Evolutionary conservation across 176 grass and related monocot genomes (phyloP), one percentile per base, ranked within the genome.

Genomic region (Aegilops longissima): DNA sequence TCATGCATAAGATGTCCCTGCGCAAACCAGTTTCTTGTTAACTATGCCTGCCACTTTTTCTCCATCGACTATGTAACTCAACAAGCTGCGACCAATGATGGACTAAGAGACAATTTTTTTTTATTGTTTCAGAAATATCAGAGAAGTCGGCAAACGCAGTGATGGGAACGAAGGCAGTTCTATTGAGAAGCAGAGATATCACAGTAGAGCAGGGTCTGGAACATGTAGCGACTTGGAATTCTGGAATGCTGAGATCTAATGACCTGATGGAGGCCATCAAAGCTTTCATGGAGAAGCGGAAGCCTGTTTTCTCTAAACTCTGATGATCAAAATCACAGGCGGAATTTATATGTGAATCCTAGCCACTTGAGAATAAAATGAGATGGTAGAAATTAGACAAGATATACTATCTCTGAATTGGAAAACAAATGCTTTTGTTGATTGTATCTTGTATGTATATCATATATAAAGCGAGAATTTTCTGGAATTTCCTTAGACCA

Each of bases 131-230:
- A 98, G 93, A 80, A 73, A 84, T 98, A 66, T 80, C 93, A 31
- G 92, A 92, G 84, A 98, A 98, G 82, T 92, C 96, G 14, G 79
- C 87, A 67, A 72, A 82, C 54, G 92, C 96, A 17, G 84, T 98
- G 88, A 98, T 94, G 90, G 93, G 92, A 66, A 96, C 93, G 45
- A 96, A 98, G 87, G 88, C 86, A 6, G 86, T 94, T 70, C 84
- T 94, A 85, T 82, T 98, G 66, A 89, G 89, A 88, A 96, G 96
- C 76, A 90, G 96, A 9, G 93, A 98, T 83, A 85, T 92, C 38
- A 98, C 92, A 33, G 87, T 96, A 61, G 92, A 95, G 61, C 93
- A 98, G 82, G 96, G 92, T 25, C 82, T 96, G 78, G 96, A 98
- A 45, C 86, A 98, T 86, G 92, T 90, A 18, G 93, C 93, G 0